Conservation (phyloP, 371 early-diverging fungal genomes). For the Zancudomyces culisetae region DNA sequence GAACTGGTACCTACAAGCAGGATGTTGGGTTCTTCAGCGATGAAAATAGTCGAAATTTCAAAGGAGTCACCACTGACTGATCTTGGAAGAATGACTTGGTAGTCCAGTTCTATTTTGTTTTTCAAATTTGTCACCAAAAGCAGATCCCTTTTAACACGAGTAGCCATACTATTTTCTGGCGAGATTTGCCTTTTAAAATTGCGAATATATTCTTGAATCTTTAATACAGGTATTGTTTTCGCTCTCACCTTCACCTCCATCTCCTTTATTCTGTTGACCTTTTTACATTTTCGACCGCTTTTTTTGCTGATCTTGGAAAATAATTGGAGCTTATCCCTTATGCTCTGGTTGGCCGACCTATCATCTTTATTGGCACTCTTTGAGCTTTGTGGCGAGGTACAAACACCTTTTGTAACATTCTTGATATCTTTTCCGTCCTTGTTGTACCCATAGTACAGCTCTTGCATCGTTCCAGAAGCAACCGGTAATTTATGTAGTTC, state of each 20-base stretch:
- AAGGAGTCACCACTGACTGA: not conserved
- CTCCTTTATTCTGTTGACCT: not conserved
- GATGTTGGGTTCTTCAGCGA: not conserved
- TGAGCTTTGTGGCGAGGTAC: not conserved
- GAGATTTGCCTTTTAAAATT: no score
- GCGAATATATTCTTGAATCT: no score
- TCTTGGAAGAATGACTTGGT: not conserved
- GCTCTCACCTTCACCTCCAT: not conserved
- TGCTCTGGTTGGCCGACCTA: not conserved
- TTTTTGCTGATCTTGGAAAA: no score
- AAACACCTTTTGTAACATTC: not conserved
- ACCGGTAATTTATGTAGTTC: not conserved
- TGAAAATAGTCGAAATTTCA: not conserved
- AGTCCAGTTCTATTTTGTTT: not conserved
- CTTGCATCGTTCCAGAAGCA: not conserved
- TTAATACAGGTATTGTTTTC: no score
- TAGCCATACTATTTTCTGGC: no score
- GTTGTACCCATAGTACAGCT: not conserved
- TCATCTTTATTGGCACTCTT: not conserved
- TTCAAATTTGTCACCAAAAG: not conserved
- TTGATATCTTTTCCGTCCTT: no score
- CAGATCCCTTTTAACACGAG: no score
- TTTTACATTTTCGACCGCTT: no score
- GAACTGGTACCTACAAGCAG: not conserved
- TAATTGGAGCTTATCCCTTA: no score